Evolutionary conservation across 129 eudicot species (phyloP).

Genomic region (Lonicera japonica): DNA sequence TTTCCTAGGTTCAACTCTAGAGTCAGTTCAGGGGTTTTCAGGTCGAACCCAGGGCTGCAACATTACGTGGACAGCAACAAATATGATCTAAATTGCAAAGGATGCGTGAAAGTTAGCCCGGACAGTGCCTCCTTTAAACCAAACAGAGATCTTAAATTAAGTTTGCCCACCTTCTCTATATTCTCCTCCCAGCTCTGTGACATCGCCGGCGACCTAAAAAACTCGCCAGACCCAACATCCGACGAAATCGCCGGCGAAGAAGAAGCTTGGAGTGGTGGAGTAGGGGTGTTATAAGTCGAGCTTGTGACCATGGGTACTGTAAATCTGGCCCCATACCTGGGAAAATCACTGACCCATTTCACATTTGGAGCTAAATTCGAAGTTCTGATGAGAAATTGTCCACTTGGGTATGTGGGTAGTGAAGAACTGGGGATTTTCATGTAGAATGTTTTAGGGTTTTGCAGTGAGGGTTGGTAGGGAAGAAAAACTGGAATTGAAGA

Average conservation of each 20-base stretch:
- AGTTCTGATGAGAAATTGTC: slow-evolving; percentile 12
- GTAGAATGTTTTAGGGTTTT: too few relatives aligned
- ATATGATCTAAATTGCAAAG: too few relatives aligned
- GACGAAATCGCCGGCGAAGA: slow-evolving; percentile 20
- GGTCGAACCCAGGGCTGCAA: too few relatives aligned
- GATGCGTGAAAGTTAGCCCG: too few relatives aligned
- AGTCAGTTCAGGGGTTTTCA: too few relatives aligned
- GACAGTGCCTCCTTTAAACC: too few relatives aligned
- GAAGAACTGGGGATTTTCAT: slow-evolving; percentile 37
- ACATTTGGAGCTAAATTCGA: slow-evolving; percentile 21
- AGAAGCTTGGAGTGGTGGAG: slow-evolving; percentile 11
- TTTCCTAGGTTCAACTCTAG: too few relatives aligned
- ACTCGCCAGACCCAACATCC: slow-evolving; percentile 17
- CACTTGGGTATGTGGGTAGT: slow-evolving; percentile 28
- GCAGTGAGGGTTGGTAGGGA: too few relatives aligned
- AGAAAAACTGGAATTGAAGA: neutral
- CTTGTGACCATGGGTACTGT: slow-evolving; percentile 27
- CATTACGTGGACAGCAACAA: too few relatives aligned
- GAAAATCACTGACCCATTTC: slow-evolving; percentile 28
- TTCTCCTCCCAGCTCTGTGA: slow-evolving; percentile 39
- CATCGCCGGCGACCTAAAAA: slow-evolving; percentile 21
- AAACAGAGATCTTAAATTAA: too few relatives aligned
- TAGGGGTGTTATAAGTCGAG: slow-evolving; percentile 22
- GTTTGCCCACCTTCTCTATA: slow-evolving; percentile 58
- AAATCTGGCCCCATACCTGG: slow-evolving; percentile 23